phyloP scores from a whole-genome alignment of 2,329 filamentous ascomycete genomes.

The Thielaviopsis musarum region DNA sequence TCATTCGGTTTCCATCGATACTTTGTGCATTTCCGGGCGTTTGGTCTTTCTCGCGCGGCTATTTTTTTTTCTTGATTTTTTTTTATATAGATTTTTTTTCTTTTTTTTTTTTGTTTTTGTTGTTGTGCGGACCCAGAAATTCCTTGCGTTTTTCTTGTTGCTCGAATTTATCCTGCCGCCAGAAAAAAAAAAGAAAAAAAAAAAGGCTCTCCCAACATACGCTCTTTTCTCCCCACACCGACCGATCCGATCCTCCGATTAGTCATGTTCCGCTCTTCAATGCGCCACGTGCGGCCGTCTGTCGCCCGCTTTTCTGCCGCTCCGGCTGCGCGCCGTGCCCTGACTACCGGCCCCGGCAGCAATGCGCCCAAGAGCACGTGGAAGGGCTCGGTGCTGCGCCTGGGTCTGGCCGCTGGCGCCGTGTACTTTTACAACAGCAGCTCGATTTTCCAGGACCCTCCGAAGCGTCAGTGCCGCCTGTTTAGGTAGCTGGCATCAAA shows the following conservation, averaged over 20 bases:
- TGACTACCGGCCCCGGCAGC: slow-evolving; percentile 37
- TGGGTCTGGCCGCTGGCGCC: slow-evolving; percentile 57
- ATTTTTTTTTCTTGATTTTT: neutral
- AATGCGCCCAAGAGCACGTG: slow-evolving; percentile 53
- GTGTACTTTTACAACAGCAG: slow-evolving; percentile 94
- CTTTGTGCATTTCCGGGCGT: neutral
- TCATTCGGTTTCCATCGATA: neutral
- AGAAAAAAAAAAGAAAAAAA: too few relatives aligned
- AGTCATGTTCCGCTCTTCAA: slow-evolving; percentile 11
- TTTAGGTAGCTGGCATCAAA: too few relatives aligned
- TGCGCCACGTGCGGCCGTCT: slow-evolving; percentile 11
- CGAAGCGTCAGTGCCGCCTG: slow-evolving; percentile 35
- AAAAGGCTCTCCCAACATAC: neutral
- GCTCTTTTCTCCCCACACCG: neutral
- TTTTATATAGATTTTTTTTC: neutral
- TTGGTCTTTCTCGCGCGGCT: neutral
- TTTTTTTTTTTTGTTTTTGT: neutral
- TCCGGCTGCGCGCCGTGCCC: slow-evolving; percentile 21
- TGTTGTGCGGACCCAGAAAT: neutral
- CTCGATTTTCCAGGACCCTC: slow-evolving; percentile 70
- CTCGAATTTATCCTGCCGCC: neutral
- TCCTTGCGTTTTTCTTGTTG: neutral
- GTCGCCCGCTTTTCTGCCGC: neutral
- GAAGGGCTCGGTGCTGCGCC: slow-evolving; percentile 59
- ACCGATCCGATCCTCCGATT: neutral